These are phyloP conservation scores for Hyaloscypha bicolor DNA, from an alignment of 495 filamentous ascomycete genomes.

Conservation along the genomic window DNA sequence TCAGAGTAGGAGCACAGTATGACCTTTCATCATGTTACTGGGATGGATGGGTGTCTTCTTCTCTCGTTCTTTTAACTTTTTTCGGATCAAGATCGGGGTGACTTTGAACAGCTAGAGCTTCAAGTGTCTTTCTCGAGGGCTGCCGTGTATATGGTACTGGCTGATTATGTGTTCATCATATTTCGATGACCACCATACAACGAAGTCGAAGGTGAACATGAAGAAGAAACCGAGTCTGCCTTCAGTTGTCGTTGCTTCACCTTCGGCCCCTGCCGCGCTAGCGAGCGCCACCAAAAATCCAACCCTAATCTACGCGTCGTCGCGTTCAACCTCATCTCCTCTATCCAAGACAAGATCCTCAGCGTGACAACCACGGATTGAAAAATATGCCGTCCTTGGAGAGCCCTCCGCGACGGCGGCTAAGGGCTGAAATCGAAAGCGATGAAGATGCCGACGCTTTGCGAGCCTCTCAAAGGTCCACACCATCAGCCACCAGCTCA, in stretches of 20 bases:
- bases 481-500: conserved; percentile 10
- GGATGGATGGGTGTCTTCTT: too few species aligned
- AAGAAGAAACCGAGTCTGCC: background rate
- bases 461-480: conserved; percentile 17
- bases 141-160: too few species aligned
- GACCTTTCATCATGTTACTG: too few species aligned
- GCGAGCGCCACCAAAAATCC: background rate
- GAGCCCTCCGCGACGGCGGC: conserved; percentile 35
- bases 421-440: conserved; percentile 39
- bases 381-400: conserved; percentile 26
- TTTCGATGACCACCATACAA: background rate
- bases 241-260: background rate
- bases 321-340: background rate
- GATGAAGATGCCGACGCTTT: conserved; percentile 38
- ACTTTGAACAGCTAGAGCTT: too few species aligned
- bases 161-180: background rate
- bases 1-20: too few species aligned
- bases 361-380: background rate
- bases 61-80: too few species aligned
- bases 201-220: background rate
- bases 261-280: background rate
- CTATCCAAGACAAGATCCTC: background rate
- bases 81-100: too few species aligned
- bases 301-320: background rate
- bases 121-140: too few species aligned